Evolutionary conservation across 805 yeast genomes (phyloP), one percentile per base, ranked within the genome.

Genomic region (Hanseniaspora meyeri): DNA sequence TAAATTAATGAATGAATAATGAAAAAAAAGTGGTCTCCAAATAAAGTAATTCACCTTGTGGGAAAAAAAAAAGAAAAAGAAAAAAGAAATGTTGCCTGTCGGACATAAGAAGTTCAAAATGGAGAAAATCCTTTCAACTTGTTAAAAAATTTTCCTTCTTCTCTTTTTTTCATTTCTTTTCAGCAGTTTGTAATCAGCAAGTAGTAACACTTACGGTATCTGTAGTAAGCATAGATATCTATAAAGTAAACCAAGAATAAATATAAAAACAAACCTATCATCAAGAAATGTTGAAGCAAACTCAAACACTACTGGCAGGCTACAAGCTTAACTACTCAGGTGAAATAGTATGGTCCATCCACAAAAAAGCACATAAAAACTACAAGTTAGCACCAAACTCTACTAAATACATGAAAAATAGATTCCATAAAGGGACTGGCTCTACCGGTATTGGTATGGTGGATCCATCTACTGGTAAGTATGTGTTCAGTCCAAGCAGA

Each of bases 341-440:
- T 43, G 43, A 32, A 29, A 42, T 36, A 29, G 47, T 55, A 4
- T 55, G 58, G 58, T 55, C 58, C 14, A 49, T 45, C 12, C 58
- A 55, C 27, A 38, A 9, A 31, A 55, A 20, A 6, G 11, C 45
- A n/a, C 58, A 55, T 42, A 55, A 55, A 38, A 55, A 55, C 17
- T 49, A 43, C 31, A 55, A 43, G 34, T 49, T 51, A 11, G 24
- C 32, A 66, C 78, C 95, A 5, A 73, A 91, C 63, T 85, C 96
- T 24, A 84, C 96, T 24, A 93, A 93, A 65, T 88, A 87, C 67
- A 97, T 98, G 65, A 91, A 93, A 72, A 89, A 90, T 74, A 83
- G 86, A 63, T 86, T 77, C 72, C 93, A 93, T 73, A 93, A 93
- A 70, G 99, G 99, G 74, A 93, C 97, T 24, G 80, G 97, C 58